Evolutionary conservation across 1,284 basidiomycete species (phyloP).

Genomic region (Clitocybe nebularis): DNA sequence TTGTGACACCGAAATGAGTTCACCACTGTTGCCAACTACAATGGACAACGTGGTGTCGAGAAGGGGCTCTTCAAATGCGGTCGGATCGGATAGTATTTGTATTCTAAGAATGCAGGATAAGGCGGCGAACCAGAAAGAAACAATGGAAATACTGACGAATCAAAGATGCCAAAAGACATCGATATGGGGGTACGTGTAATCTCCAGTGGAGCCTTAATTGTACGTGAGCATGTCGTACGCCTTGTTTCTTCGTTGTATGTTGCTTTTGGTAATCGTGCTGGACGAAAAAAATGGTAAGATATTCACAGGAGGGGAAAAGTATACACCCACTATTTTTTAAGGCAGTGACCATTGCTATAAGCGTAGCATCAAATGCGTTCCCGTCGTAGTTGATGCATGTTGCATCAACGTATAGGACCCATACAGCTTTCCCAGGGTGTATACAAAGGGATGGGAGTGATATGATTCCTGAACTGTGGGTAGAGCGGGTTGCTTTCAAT

Average conservation of each 20-base stretch:
- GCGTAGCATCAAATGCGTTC: constrained; percentile 87
- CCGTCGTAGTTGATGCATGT: constrained; percentile 97
- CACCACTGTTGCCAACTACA: constrained; percentile 51
- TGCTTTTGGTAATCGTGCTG: constrained; percentile 75
- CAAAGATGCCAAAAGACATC: constrained; percentile 80
- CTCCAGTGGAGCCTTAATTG: constrained; percentile 42
- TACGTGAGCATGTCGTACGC: constrained; percentile 64
- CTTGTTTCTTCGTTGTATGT: constrained; percentile 68
- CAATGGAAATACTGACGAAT: constrained; percentile 48
- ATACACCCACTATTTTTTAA: constrained; percentile 71
- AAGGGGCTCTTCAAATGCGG: constrained; percentile 87
- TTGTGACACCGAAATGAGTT: constrained; percentile 57
- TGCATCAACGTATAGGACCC: constrained; percentile 92
- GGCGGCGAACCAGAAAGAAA: background rate
- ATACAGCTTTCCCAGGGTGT: constrained; percentile 74
- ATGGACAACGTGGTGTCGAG: constrained; percentile 70
- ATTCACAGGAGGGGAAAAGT: background rate
- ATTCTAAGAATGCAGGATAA: constrained; percentile 35
- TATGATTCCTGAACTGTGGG: constrained; percentile 61
- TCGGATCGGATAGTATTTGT: constrained; percentile 77
- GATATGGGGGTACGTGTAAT: constrained; percentile 52
- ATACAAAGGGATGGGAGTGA: constrained; percentile 75
- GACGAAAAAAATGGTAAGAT: background rate
- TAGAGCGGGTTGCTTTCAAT: constrained; percentile 2
- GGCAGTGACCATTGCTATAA: constrained; percentile 86